Base-by-base conservation (phyloP, 768 basidiomycete species). In the Rhodotorula sphaerocarpa region DNA sequence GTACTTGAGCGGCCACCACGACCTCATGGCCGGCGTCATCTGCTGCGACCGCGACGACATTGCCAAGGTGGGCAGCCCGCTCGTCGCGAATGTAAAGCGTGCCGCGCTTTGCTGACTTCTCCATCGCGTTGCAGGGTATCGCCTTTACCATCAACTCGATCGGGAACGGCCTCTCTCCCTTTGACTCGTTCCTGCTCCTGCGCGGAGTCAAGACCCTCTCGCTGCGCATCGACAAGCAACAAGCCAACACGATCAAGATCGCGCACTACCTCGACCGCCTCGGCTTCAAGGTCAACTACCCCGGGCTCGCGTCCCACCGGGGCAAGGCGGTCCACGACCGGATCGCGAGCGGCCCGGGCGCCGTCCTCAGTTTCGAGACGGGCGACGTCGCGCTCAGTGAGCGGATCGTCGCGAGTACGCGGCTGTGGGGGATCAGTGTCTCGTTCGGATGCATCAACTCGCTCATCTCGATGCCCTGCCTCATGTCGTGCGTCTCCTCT, bases 381-480 rank as follows among this genome's bases (percentile, higher is more conserved):
- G 91, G 86, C 31, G 86, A 90, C 77, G 90, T 88, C 73, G 84
- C 80, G 52, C 74, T 96, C 62, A 92, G 89, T 74, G 91, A 97
- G 76, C 82, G 85, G 55, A 87, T 97, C 63, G 91, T 99, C 14
- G 93, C 86, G 9, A 87, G 85, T 1, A 88, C 95, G 21, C 81
- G 90, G 56, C 78, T 99, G 31, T 99, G 93, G 92, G 89, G 92
- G 25, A 96, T 99, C 73, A 90, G 87, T 65, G 95, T 99, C 71
- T 91, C 89, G 74, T 99, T 99, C 73, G 95, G 95, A 36, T 91
- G 88, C 69, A 92, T 99, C 64, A 99, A 99, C 78, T 90, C 88
- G 73, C 75, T 99, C 75, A 97, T 97, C 77, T 90, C 88, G 67
- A 96, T 99, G 93, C 95, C 95, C 42, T 97, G 95, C 75, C 84